Evolutionary conservation across 306 rosid species (phyloP), one percentile per base, ranked within the genome.

Genomic region (Fragaria ananassa): DNA sequence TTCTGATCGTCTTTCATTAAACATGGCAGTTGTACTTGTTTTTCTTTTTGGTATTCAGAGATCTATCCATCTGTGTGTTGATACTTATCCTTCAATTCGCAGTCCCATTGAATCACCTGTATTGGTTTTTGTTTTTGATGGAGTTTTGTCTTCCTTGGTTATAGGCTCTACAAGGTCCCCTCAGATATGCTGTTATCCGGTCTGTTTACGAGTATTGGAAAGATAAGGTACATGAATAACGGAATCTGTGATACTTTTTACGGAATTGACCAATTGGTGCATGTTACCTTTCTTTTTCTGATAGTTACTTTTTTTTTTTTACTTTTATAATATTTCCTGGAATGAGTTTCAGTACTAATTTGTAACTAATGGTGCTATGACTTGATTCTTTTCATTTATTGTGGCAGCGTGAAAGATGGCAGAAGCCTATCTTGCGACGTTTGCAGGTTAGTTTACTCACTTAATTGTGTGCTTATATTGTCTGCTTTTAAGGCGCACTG

Each of bases 121-220:
- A 8, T 4, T 7, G 60, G 7, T 53, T 44, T 80, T 50, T 35
- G 68, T 10, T 67, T 11, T 25, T 42, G 3, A 35, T 19, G 50
- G 46, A 61, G 44, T 31, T 68, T 65, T 70, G 7, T 83, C n/a
- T 57, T 60, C 67, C 54, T 74, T 80, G 80, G 41, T 76, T 90
- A 72, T 35, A 94, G 98, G 90, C 93, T 76, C 74, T 94, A 71
- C 96, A 85, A 82, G 79, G 77, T 14, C 94, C 86, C 47, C 49
- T 87, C 87, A 91, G 88, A 77, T 83, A 90, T 81, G 64, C 85
- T 31, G 56, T 90, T 70, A 49, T 94, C 75, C 88, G 80, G 86
- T 76, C 86, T 6, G 87, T 91, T 70, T 94, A 85, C 85, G 85
- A 84, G 71, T 91, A 94, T 78, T 94, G 98, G 98, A 94, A 81